These are phyloP conservation scores for Trametes versicolor DNA, from an alignment of 1,284 basidiomycete species.

Conservation along the genomic window DNA sequence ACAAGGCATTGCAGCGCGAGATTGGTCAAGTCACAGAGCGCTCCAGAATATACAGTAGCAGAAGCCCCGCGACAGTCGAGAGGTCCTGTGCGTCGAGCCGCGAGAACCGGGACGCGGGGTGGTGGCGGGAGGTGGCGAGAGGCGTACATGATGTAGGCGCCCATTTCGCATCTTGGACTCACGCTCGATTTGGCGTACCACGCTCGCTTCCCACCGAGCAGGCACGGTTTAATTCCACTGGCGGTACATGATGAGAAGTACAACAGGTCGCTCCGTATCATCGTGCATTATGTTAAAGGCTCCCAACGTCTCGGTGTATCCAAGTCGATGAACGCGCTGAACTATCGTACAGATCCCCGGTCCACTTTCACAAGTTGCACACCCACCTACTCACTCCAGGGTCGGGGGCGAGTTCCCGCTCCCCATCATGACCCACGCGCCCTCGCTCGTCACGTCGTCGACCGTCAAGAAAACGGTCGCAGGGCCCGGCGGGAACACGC, in stretches of 20 bases:
- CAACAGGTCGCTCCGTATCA: too few relatives aligned
- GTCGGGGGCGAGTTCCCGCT: slow-evolving; percentile 43
- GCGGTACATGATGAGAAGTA: too few relatives aligned
- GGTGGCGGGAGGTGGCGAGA: neutral
- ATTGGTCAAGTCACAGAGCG: too few relatives aligned
- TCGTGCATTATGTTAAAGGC: too few relatives aligned
- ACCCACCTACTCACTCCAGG: slow-evolving; percentile 11
- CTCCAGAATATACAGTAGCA: neutral
- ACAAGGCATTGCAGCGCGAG: slow-evolving; percentile 16
- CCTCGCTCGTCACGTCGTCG: slow-evolving; percentile 58
- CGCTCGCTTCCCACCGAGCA: too few relatives aligned
- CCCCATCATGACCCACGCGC: slow-evolving; percentile 56
- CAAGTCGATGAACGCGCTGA: too few relatives aligned
- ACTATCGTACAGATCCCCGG: neutral
- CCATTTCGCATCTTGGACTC: slow-evolving; percentile 44
- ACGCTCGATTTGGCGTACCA: slow-evolving; percentile 43
- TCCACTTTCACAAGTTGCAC: neutral
- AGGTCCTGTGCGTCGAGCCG: too few relatives aligned
- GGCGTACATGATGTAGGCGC: neutral
- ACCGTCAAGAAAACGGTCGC: slow-evolving; percentile 56
- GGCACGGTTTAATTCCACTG: too few relatives aligned
- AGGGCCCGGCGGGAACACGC: slow-evolving; percentile 62
- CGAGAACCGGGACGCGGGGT: neutral
- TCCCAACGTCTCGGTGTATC: too few relatives aligned
- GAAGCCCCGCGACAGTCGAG: too few relatives aligned